Base-by-base conservation (phyloP, 2,329 filamentous ascomycete genomes). In the Botryosphaeria dothidea region DNA sequence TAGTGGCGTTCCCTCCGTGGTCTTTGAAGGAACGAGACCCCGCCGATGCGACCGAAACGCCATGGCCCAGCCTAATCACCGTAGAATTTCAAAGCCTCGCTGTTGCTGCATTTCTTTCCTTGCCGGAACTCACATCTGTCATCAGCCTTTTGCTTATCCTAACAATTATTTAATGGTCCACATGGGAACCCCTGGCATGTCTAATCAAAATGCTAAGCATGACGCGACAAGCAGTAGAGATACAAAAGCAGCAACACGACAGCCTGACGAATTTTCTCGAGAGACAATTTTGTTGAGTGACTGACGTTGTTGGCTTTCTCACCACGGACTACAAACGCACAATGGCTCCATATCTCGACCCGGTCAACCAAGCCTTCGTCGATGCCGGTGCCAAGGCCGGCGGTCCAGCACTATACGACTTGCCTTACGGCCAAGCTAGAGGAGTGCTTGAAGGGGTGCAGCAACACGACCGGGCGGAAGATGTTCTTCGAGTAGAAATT, bases 41-140 rank as follows among this genome's bases (percentile, higher is more conserved):
- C 38, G n/a, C 38, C 25, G 43, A 60, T 27, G 56, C 56, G 56
- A 60, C 56, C 56, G 56, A 60, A 46, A 36, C 38, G 56, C 56
- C 38, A 45, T 27, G 56, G 17, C 41, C 23, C 41, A 60, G 41
- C 25, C 56, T 41, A 60, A 60, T 60, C 56, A 46, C 41, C 56
- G 23, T 31, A 13, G 17, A 19, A 23, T n/a, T 60, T 7, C 43
- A 21, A 60, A 46, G 56, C 56, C 56, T 31, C 41, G 56, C 56
- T 31, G 56, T 34, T 60, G 56, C 43, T 60, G 25, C 25, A 41
- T 5, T 46, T 15, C 41, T 46, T 25, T 25, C 15, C 41, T 15
- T 25, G 6, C 38, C 17, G 9, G 38, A 41, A 4, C 7, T 19
- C 25, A 43, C 52, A 9, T 43, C 41, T 29, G 56, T 46, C 56